phyloP scores from a whole-genome alignment of 2,329 filamentous ascomycete genomes.

The Ophiostoma ips region DNA sequence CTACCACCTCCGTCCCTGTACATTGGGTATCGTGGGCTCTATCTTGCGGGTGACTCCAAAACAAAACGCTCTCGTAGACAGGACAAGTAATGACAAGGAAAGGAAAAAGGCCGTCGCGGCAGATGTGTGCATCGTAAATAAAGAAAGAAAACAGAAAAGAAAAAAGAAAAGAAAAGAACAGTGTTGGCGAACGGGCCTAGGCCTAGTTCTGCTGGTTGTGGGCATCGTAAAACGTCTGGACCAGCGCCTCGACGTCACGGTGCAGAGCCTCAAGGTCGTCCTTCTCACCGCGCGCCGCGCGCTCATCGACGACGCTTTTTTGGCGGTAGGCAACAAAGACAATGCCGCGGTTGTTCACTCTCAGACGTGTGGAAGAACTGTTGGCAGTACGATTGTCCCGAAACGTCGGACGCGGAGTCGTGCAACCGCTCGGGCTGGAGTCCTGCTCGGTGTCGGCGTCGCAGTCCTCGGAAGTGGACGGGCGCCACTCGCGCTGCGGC shows the following conservation, averaged over 20 bases:
- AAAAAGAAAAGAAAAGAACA: neutral
- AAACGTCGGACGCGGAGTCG: neutral
- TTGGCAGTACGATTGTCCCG: no score
- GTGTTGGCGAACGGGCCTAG: neutral
- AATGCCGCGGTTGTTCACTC: conserved; percentile 33
- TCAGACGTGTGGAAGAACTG: no score
- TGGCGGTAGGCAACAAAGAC: conserved; percentile 43
- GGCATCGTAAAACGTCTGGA: conserved; percentile 38
- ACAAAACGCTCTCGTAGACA: neutral
- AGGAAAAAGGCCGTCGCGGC: no score
- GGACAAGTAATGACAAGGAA: neutral
- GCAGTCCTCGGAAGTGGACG: conserved; percentile 9
- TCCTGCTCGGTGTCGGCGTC: conserved; percentile 17
- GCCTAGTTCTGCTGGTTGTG: conserved; percentile 19
- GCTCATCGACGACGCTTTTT: conserved; percentile 23
- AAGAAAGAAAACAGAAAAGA: neutral
- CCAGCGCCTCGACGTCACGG: conserved; percentile 36
- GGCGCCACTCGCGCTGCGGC: conserved; percentile 8
- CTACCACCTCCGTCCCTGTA: neutral
- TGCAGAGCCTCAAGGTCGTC: conserved; percentile 33
- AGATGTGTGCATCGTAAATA: neutral
- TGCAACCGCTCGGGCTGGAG: conserved; percentile 1
- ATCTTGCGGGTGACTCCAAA: no score
- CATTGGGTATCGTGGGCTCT: neutral
- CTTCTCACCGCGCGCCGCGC: conserved; percentile 17